Conservation (phyloP, 2,329 filamentous ascomycete species). For the Calycina marina region DNA sequence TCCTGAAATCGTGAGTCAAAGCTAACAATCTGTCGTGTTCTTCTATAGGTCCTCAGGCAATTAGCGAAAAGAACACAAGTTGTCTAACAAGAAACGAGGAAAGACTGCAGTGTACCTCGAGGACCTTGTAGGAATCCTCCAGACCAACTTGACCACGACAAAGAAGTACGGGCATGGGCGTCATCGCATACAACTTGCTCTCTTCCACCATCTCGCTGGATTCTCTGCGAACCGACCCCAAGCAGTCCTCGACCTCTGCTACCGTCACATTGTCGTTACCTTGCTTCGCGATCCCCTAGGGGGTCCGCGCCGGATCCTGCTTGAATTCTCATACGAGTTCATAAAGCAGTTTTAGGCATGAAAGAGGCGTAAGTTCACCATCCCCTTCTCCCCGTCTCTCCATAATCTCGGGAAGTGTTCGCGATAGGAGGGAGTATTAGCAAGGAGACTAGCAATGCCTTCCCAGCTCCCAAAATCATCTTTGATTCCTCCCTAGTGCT, state of each 20-base stretch:
- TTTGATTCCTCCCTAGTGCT: slow-evolving; percentile 24
- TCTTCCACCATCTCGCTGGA: slow-evolving; percentile 1
- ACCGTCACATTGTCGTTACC: slow-evolving; percentile 8
- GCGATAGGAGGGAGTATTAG: slow-evolving; percentile 4
- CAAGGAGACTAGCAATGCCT: slow-evolving; percentile 19
- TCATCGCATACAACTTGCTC: not conserved
- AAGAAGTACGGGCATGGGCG: slow-evolving; percentile 2
- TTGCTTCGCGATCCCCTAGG: slow-evolving; percentile 7
- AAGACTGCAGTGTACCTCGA: slow-evolving; percentile 4
- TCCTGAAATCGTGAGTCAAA: slow-evolving; percentile 3
- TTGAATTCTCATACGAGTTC: slow-evolving; percentile 9
- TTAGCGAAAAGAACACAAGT: slow-evolving; percentile 4
- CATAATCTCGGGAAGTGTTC: no score
- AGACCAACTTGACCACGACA: slow-evolving; percentile 3
- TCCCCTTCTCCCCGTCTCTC: not conserved
- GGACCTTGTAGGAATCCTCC: slow-evolving; percentile 1
- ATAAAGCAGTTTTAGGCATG: slow-evolving; percentile 7
- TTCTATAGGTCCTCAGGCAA: slow-evolving; percentile 2
- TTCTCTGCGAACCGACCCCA: slow-evolving; percentile 1
- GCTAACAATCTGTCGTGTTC: slow-evolving; percentile 1
- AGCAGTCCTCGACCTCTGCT: slow-evolving; percentile 9
- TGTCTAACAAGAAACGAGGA: slow-evolving; percentile 4
- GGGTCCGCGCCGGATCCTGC: slow-evolving; percentile 5
- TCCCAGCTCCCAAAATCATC: slow-evolving; percentile 24
- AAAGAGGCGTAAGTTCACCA: slow-evolving; percentile 6